A percentile compares a stretch with the other conserved stretches of the same genome.
phyloP scores from a whole-genome alignment of 352 stramenopile genomes.

The Hyaloperonospora brassicae region DNA sequence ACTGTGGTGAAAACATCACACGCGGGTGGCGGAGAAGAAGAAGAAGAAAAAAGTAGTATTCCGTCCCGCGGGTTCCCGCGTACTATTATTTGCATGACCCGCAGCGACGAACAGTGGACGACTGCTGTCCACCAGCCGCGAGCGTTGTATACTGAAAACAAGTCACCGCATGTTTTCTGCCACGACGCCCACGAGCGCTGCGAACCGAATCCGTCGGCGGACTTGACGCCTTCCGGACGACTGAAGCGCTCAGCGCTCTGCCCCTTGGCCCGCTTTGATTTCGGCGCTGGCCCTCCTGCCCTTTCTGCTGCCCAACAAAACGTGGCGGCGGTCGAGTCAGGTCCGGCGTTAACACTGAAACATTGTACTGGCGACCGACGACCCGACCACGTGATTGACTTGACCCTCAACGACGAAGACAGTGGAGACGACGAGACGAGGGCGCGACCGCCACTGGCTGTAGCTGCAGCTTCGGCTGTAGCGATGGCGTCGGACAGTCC shows the following conservation, averaged over 20 bases:
- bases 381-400: slow-evolving; percentile 34
- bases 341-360: slow-evolving; percentile 7
- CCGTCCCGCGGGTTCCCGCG: too few species aligned
- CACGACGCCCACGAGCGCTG: slow-evolving; percentile 12
- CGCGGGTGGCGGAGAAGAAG: too few species aligned
- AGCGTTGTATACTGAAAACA: slow-evolving; percentile 11
- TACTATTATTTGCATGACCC: slow-evolving; percentile 15
- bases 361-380: not conserved
- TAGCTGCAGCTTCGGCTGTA: not conserved
- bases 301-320: not conserved
- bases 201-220: not conserved
- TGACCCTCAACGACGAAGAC: slow-evolving; percentile 50
- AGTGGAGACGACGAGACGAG: slow-evolving; percentile 48
- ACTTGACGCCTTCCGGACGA: slow-evolving; percentile 4
- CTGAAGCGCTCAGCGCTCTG: slow-evolving; percentile 9
- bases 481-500: slow-evolving; percentile 1
- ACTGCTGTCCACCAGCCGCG: slow-evolving; percentile 15
- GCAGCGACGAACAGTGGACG: slow-evolving; percentile 36
- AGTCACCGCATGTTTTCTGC: slow-evolving; percentile 5
- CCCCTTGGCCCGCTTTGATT: slow-evolving; percentile 8
- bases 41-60: too few species aligned
- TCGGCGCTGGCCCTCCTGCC: not conserved
- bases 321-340: slow-evolving; percentile 8
- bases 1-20: too few species aligned
- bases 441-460: not conserved